Conservation (phyloP, 1,139 yeast genomes). For the Scheffersomyces titani region DNA sequence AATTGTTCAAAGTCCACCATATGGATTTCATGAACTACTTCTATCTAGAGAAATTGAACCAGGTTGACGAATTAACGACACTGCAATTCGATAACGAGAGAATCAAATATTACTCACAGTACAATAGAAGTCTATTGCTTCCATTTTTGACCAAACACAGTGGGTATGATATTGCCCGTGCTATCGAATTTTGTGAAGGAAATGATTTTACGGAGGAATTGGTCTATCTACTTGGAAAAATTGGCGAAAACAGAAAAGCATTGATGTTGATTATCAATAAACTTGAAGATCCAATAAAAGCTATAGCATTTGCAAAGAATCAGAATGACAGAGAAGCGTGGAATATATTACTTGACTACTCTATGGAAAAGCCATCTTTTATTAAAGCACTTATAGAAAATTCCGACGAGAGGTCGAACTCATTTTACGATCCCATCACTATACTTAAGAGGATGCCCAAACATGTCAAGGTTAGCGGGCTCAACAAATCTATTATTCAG, state of each 20-base stretch:
- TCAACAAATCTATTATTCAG: slow-evolving; percentile 60
- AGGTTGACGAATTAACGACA: slow-evolving; percentile 55
- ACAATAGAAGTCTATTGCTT: slow-evolving; percentile 52
- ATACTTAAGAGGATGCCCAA: slow-evolving; percentile 67
- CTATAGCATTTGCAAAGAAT: slow-evolving; percentile 76
- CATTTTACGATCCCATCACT: slow-evolving; percentile 64
- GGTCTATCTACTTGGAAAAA: slow-evolving; percentile 78
- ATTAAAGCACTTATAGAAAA: slow-evolving; percentile 72
- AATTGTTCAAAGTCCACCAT: slow-evolving; percentile 41
- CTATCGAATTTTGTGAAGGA: slow-evolving; percentile 63
- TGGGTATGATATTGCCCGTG: slow-evolving; percentile 69
- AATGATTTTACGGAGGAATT: slow-evolving; percentile 62
- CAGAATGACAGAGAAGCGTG: slow-evolving; percentile 77
- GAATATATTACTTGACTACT: slow-evolving; percentile 71
- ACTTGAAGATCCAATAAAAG: slow-evolving; percentile 75
- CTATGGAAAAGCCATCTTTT: slow-evolving; percentile 71
- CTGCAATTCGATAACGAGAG: slow-evolving; percentile 65
- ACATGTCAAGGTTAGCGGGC: slow-evolving; percentile 62
- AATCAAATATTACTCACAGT: slow-evolving; percentile 64
- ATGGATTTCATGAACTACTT: slow-evolving; percentile 61
- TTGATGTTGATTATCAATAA: slow-evolving; percentile 73
- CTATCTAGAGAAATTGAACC: slow-evolving; percentile 55
- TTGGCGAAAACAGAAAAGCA: slow-evolving; percentile 81
- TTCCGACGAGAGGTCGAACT: slow-evolving; percentile 55
- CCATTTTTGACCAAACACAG: slow-evolving; percentile 50